phyloP scores from a whole-genome alignment of 768 basidiomycete species.

The Kwoniella heveanensis region DNA sequence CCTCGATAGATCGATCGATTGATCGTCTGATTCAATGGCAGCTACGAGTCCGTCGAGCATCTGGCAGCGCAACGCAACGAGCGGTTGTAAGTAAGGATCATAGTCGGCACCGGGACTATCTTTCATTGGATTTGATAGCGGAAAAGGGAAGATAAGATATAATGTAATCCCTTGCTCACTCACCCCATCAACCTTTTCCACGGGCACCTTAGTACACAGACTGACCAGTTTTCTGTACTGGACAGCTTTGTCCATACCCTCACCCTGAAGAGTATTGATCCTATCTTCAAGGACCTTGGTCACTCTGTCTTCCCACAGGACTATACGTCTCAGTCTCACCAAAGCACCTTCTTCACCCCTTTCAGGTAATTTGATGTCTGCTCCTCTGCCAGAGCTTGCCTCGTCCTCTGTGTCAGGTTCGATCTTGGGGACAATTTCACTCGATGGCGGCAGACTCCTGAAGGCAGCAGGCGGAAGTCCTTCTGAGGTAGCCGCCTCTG shows the following conservation, averaged over 20 bases:
- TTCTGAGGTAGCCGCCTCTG: constrained; percentile 22
- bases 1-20: constrained; percentile 36
- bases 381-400: constrained; percentile 53
- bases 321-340: constrained; percentile 72
- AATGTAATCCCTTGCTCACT: constrained; percentile 57
- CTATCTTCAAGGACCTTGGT: constrained; percentile 72
- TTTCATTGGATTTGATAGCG: too few species aligned
- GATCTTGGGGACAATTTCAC: background rate
- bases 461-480: constrained; percentile 68
- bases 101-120: too few species aligned
- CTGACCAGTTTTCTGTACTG: constrained; percentile 90
- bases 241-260: constrained; percentile 83
- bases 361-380: constrained; percentile 2
- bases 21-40: constrained; percentile 52
- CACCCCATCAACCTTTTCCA: constrained; percentile 88
- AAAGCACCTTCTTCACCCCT: constrained; percentile 67
- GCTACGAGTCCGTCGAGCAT: constrained; percentile 50
- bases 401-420: constrained; percentile 55
- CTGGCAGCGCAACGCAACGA: constrained; percentile 20
- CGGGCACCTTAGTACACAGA: constrained; percentile 79
- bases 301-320: constrained; percentile 79
- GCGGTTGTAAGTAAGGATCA: too few species aligned
- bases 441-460: constrained; percentile 58
- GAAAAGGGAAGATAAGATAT: background rate
- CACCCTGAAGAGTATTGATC: constrained; percentile 71